Percentiles rank a stretch among this genome's conserved stretches.
Evolutionary conservation across 768 basidiomycete species (phyloP).

Genomic region (Pleurotus platypus): DNA sequence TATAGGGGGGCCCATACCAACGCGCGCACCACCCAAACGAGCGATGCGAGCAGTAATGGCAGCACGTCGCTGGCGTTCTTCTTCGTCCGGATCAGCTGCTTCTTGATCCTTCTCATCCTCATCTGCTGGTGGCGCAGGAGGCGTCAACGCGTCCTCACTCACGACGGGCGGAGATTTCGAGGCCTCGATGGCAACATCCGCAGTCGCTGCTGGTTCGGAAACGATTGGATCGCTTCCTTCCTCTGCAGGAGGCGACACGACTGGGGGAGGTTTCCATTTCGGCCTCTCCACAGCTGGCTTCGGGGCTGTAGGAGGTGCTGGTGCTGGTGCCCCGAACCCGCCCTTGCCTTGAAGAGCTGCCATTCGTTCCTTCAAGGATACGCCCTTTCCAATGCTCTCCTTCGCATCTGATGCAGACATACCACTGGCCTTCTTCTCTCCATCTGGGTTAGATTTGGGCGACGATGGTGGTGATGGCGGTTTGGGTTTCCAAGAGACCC

Average conservation of each 20-base stretch:
- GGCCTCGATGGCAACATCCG: slow-evolving; percentile 1
- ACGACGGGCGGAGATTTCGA: background rate
- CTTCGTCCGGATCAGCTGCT: slow-evolving; percentile 50
- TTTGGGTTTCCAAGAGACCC: slow-evolving; percentile 72
- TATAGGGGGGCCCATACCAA: slow-evolving; percentile 77
- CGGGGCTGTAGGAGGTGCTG: slow-evolving; percentile 47
- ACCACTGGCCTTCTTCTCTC: slow-evolving; percentile 31
- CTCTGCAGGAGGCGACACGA: slow-evolving; percentile 38
- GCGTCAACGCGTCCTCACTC: background rate
- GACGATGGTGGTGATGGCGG: slow-evolving; percentile 48
- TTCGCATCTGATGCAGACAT: slow-evolving; percentile 89
- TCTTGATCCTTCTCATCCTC: slow-evolving; percentile 25
- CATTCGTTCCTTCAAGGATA: slow-evolving; percentile 91
- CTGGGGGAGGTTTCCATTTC: slow-evolving; percentile 84
- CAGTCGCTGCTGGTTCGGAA: slow-evolving; percentile 10
- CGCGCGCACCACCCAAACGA: slow-evolving; percentile 78
- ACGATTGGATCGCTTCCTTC: slow-evolving; percentile 25
- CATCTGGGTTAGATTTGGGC: slow-evolving; percentile 18
- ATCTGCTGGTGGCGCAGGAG: slow-evolving; percentile 12
- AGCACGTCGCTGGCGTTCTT: slow-evolving; percentile 76
- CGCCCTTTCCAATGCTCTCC: slow-evolving; percentile 76
- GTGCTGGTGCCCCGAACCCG: slow-evolving; percentile 67
- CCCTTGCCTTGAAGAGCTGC: slow-evolving; percentile 86
- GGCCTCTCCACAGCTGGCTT: slow-evolving; percentile 66
- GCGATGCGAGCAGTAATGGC: slow-evolving; percentile 93